Evolutionary conservation across 331 rosid species (phyloP), one percentile per base, ranked within the genome.

Genomic region (Phaseolus coccineus): DNA sequence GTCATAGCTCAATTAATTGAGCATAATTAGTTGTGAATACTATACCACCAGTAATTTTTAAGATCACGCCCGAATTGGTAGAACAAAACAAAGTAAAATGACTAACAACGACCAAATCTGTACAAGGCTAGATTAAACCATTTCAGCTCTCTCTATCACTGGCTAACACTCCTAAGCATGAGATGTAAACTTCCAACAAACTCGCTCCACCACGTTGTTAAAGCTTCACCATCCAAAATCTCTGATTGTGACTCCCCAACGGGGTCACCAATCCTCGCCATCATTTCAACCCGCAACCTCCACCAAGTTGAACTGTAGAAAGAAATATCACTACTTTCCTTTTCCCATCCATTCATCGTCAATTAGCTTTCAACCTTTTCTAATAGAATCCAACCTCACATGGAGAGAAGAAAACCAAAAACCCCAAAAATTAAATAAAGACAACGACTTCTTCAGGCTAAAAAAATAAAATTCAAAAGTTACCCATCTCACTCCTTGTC

Each of bases 211-310:
- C 56, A 48, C 55, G 37, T 64, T 75, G 69, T 63, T 77, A 48
- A 77, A 56, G 42, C 39, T 28, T 84, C 84, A 59, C 68, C 42
- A 47, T 74, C 69, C 7, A 42, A 46, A 69, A 79, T 82, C 16
- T 14, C 39, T 48, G 85, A 85, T 52, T 69, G 39, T 0, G 85
- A 85, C 81, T 12, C 22, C 37, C 11, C 50, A n/a, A 13, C 61
- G 33, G 30, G 51, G 74, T 46, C 69, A 51, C 52, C 39, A 31
- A 5, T 78, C 56, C 46, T 14, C 12, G 0, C 80, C 19, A 31
- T 74, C 83, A 51, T 69, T 61, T 82, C 87, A 79, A 37, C 25
- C 65, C 87, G 61, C 50, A 51, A n/a, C 48, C 80, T 84, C 85
- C 85, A 82, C 85, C 76, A 62, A 74, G n/a, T 27, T 70, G 25